These are phyloP conservation scores for Starmerella bombi DNA, from an alignment of 805 yeast species.

Conservation along the genomic window DNA sequence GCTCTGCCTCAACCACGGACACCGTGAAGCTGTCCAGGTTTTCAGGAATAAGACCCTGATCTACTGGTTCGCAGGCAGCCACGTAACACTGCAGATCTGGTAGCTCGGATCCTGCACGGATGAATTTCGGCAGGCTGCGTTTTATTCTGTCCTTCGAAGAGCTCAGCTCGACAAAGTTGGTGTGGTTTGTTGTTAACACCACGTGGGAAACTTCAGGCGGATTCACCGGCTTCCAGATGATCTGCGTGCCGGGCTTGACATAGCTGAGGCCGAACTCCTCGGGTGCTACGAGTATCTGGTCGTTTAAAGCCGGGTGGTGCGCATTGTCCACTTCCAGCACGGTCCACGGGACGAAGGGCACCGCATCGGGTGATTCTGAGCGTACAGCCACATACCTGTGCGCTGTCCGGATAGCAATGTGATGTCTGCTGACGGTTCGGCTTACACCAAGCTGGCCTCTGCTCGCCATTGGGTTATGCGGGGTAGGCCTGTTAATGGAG, in stretches of 20 bases:
- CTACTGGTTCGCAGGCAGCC: slow-evolving; percentile 55
- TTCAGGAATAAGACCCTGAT: slow-evolving; percentile 44
- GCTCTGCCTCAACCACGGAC: slow-evolving; percentile 17
- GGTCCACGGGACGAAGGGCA: slow-evolving; percentile 14
- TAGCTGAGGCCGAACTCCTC: slow-evolving; percentile 4
- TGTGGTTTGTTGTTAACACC: slow-evolving; percentile 35
- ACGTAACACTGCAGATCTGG: slow-evolving; percentile 39
- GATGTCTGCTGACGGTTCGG: not conserved
- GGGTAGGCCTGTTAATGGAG: not conserved
- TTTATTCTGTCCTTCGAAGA: slow-evolving; percentile 28
- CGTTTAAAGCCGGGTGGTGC: not conserved
- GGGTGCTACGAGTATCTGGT: slow-evolving; percentile 3
- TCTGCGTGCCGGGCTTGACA: slow-evolving; percentile 2
- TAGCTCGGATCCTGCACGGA: slow-evolving; percentile 34
- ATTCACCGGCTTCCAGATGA: slow-evolving; percentile 8
- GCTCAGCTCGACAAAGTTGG: slow-evolving; percentile 35
- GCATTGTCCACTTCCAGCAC: slow-evolving; percentile 3
- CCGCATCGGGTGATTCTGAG: slow-evolving; percentile 4
- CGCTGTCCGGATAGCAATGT: not conserved
- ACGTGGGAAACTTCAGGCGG: slow-evolving; percentile 27
- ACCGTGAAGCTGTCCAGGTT: slow-evolving; percentile 29
- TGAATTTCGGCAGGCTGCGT: slow-evolving; percentile 28
- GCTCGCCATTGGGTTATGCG: not conserved
- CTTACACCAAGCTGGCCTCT: not conserved
- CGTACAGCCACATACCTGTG: slow-evolving; percentile 11